phyloP scores from a whole-genome alignment of 2,329 filamentous ascomycete species.

The Atkinsonella texensis region DNA sequence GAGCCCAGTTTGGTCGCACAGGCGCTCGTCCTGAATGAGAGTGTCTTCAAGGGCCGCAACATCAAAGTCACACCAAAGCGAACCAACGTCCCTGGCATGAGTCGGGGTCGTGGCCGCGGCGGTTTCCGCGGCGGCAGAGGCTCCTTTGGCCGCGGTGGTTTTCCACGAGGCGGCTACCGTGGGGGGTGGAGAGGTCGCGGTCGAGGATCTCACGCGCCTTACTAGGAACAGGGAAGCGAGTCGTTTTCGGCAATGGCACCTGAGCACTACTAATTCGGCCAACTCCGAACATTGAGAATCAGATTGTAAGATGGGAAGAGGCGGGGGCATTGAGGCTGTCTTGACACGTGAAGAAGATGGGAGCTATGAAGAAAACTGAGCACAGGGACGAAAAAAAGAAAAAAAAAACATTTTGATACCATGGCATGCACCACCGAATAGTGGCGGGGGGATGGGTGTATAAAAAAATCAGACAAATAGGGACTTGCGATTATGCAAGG shows the following conservation, averaged over 20 bases:
- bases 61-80: conserved; percentile 93
- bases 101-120: conserved; percentile 58
- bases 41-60: conserved; percentile 85
- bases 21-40: conserved; percentile 91
- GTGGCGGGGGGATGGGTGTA: background rate
- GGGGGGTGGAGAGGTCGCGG: conserved; percentile 56
- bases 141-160: conserved; percentile 42
- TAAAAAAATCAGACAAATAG: background rate
- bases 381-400: background rate
- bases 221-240: conserved; percentile 35
- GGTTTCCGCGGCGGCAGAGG: conserved; percentile 39
- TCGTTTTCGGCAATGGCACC: conserved; percentile 11
- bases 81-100: conserved; percentile 93
- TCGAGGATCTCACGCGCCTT: conserved; percentile 48
- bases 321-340: background rate
- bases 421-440: background rate
- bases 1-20: conserved; percentile 88
- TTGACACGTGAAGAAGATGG: background rate
- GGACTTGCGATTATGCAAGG: background rate
- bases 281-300: background rate
- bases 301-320: background rate
- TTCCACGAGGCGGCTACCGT: conserved; percentile 47
- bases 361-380: background rate
- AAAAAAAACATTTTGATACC: conserved; percentile 1
- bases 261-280: conserved; percentile 5